A percentile compares a stretch with the other conserved stretches of the same genome.
These are phyloP conservation scores for Termitomyces sp. DNA, from an alignment of 768 basidiomycete genomes.

Conservation along the genomic window DNA sequence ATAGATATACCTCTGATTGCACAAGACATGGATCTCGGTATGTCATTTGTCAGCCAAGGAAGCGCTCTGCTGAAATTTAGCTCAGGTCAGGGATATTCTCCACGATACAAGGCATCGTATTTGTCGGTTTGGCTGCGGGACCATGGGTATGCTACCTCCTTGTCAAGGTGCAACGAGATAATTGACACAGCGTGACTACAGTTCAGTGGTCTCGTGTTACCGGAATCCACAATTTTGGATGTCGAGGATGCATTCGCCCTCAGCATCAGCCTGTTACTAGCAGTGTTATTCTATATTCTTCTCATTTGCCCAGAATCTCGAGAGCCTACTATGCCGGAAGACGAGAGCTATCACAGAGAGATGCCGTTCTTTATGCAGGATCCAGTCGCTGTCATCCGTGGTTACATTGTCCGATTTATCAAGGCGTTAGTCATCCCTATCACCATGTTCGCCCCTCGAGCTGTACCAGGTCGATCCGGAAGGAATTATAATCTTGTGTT, in stretches of 20 bases:
- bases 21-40: slow-evolving; percentile 45
- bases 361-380: slow-evolving; percentile 23
- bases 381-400: slow-evolving; percentile 21
- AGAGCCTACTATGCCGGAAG: slow-evolving; percentile 17
- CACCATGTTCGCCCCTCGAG: slow-evolving; percentile 60
- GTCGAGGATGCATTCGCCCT: slow-evolving; percentile 34
- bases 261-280: slow-evolving; percentile 31
- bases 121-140: slow-evolving; percentile 72
- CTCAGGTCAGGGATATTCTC: slow-evolving; percentile 48
- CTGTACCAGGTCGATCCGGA: slow-evolving; percentile 30
- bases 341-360: slow-evolving; percentile 16
- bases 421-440: slow-evolving; percentile 57
- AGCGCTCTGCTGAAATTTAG: background rate
- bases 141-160: slow-evolving; percentile 54
- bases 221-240: slow-evolving; percentile 51
- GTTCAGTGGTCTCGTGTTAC: slow-evolving; percentile 50
- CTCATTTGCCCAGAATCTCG: slow-evolving; percentile 54
- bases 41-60: background rate
- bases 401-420: slow-evolving; percentile 23
- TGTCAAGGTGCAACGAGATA: background rate
- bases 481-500: slow-evolving; percentile 74
- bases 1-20: slow-evolving; percentile 50
- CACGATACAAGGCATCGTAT: slow-evolving; percentile 69
- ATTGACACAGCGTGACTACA: slow-evolving; percentile 10
- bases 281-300: slow-evolving; percentile 33